These are phyloP conservation scores for Populus tremula DNA, from an alignment of 345 rosid species.

Conservation along the genomic window DNA sequence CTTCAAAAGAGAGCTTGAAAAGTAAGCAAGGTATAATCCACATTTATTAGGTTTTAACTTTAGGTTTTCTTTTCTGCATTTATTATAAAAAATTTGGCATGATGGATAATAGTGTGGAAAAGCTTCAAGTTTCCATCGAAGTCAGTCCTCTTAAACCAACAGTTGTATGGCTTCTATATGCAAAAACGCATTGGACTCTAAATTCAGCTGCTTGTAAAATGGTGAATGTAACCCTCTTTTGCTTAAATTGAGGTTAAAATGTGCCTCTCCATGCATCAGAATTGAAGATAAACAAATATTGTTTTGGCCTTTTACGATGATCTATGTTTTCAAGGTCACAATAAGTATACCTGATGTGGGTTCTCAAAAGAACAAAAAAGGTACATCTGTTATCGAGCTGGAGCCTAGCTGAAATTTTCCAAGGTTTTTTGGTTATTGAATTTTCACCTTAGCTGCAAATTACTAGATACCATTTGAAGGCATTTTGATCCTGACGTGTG, in stretches of 20 bases:
- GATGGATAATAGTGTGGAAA: neutral
- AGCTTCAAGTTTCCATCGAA: neutral
- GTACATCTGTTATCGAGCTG: neutral
- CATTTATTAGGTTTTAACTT: neutral
- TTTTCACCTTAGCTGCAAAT: neutral
- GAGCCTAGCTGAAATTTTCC: neutral
- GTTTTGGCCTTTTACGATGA: neutral
- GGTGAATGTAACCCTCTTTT: neutral
- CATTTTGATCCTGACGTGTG: neutral
- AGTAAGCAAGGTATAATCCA: conserved; percentile 44
- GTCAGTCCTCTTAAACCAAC: neutral
- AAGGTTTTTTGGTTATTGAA: neutral
- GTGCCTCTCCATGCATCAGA: neutral
- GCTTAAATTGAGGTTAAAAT: neutral
- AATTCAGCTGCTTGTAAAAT: neutral
- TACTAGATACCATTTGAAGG: neutral
- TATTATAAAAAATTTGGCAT: neutral
- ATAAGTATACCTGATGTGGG: neutral
- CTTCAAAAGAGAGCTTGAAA: conserved; percentile 58
- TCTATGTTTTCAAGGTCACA: neutral
- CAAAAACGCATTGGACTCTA: neutral
- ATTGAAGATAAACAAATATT: neutral
- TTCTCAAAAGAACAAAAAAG: neutral
- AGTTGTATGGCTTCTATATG: neutral
- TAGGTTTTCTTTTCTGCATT: neutral